Base-by-base conservation (phyloP, 352 stramenopile species). In the Pythium grandisporangium region DNA sequence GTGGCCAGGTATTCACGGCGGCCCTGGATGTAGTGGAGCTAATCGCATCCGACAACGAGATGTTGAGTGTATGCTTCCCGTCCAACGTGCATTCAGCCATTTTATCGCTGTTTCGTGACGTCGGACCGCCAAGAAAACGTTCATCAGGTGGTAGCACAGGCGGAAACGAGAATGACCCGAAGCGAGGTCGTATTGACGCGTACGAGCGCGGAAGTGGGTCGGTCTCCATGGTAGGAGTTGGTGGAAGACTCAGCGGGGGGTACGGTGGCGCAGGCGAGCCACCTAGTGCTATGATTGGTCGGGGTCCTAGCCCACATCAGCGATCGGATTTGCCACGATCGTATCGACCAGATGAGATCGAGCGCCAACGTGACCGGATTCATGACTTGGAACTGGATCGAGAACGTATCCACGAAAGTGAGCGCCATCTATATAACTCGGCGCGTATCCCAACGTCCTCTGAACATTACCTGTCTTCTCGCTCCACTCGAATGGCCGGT, bases 81-180 rank as follows among this genome's bases (percentile, higher is more conserved):
- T 48, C 58, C 6, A 90, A 87, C 36, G 72, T 90, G 20, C 77
- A 85, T 42, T 66, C 63, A 4, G 70, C 70, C 5, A 87, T 90
- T 39, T 45, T 84, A 39, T 86, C 71, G 21, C 55, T 90, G 25
- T 63, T 90, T 21, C 59, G 45, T 3, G 75, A 84, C 14, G 23
- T 58, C 20, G 22, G 37, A 10, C 35, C 35, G 5, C 56, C 44
- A 2, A 41, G 53, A 3, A 70, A 70, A 44, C 61, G 61, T n/a
- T n/a, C n/a, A n/a, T n/a, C n/a, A n/a, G n/a, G n/a, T n/a, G n/a
- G n/a, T n/a, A n/a, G n/a, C n/a, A n/a, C n/a, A n/a, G n/a, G n/a
- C n/a, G n/a, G n/a, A n/a, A n/a, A 63, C 7, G 21, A 32, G 12
- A 66, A 61, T 24, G 60, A 70, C 42, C 48, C 40, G 17, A 70